A percentile compares a stretch with the other conserved stretches of the same genome.
These are phyloP conservation scores for Monosporascus sp. DNA, from an alignment of 2,329 filamentous ascomycete genomes.

Conservation along the genomic window DNA sequence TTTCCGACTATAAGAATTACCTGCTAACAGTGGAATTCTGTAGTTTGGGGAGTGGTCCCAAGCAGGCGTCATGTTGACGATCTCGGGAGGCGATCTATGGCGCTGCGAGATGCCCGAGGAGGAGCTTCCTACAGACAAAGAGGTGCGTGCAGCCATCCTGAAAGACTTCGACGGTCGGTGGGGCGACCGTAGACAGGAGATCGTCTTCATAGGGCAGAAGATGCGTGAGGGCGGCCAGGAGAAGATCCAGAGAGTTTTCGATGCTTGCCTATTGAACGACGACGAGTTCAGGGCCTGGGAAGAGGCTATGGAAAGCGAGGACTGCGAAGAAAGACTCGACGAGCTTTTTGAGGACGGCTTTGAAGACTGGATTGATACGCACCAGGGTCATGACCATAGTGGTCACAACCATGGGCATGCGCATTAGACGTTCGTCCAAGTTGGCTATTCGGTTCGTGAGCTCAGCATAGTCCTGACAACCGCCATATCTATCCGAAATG, in stretches of 20 bases:
- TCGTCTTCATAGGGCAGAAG: constrained; percentile 68
- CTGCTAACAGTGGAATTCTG: too few species aligned
- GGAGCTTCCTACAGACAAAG: constrained; percentile 42
- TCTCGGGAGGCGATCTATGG: constrained; percentile 50
- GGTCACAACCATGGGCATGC: constrained; percentile 10
- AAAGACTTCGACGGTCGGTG: constrained; percentile 52
- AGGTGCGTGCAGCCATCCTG: constrained; percentile 42
- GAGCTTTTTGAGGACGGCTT: constrained; percentile 25
- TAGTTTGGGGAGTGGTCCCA: constrained; percentile 57
- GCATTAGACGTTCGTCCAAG: neutral
- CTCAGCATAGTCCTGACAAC: too few species aligned
- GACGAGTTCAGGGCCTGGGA: constrained; percentile 44
- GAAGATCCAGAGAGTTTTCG: constrained; percentile 46
- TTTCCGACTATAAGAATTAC: too few species aligned
- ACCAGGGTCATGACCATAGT: constrained; percentile 25
- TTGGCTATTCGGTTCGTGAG: too few species aligned
- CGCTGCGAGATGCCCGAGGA: constrained; percentile 54
- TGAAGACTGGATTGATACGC: constrained; percentile 26
- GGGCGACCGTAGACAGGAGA: constrained; percentile 65
- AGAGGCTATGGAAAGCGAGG: constrained; percentile 17
- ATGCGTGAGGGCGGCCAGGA: constrained; percentile 39
- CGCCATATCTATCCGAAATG: too few species aligned
- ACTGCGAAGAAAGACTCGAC: constrained; percentile 15
- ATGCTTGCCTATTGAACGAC: constrained; percentile 57
- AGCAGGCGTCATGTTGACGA: constrained; percentile 58